Base-by-base conservation (phyloP, 805 yeast genomes). In the Pichia paraexigua region DNA sequence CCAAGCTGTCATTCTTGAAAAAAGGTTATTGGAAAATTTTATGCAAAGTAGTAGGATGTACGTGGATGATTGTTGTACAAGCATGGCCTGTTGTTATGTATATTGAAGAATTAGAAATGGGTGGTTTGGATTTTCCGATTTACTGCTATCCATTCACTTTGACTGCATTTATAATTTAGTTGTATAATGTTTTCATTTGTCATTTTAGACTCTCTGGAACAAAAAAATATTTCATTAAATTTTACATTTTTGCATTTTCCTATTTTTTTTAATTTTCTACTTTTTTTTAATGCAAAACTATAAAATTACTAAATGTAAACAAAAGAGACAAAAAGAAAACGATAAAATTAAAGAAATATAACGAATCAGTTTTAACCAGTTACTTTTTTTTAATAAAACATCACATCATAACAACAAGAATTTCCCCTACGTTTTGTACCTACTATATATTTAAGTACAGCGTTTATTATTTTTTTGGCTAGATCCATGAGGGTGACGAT, bases 11-110 rank as follows among this genome's bases (percentile, higher is more conserved):
- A 12, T 10, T 35, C 3, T 43, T 43, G 11, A 21, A 39, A 22
- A 20, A 32, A 25, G 11, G 24, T 5, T 35, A 43, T 30, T n/a
- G 20, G 28, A 43, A 43, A 25, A n/a, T 48, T 18, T 28, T 20
- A 18, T 21, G 17, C 11, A 11, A 6, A 21, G 13, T 47, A 12
- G 18, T 41, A 3, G 50, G 45, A 13, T 8, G 25, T 20, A 22
- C 30, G 1, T 50, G 47, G 46, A 47, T 50, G 43, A 12, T 47
- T 20, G 25, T 21, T 20, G 20, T 40, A 17, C 47, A 50, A 21
- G 18, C 30, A 13, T 42, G 30, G 30, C 43, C 46, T 2, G 25
- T 28, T 8, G 17, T 27, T 8, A 41, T 27, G 46, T 50, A 46
- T n/a, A 17, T 25, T 18, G 28, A 39, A 21, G 53, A 50, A 17